Evolutionary conservation across 371 early-diverging fungal species (phyloP), one percentile per base, ranked within the genome.

Genomic region (Batkoa obscura): DNA sequence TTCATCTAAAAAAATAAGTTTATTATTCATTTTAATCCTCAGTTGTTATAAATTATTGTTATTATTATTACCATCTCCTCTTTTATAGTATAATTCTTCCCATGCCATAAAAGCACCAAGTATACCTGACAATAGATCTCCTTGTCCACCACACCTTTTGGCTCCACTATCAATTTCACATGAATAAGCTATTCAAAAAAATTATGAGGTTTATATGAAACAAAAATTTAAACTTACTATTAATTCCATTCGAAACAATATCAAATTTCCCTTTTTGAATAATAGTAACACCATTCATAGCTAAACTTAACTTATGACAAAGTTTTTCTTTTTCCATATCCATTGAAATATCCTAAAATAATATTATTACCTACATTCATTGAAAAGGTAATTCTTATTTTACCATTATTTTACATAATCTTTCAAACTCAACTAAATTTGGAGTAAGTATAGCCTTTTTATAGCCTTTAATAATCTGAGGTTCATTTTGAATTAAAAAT

Each of bases 61-160:
- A 23, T 23, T 23, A 23, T 23, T 23, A 23, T 23, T 23, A 23
- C 23, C 23, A 23, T 23, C 23, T 23, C 23, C 23, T 23, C 23
- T 23, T 23, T 23, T 23, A 23, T 23, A 23, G 59, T 83, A 83
- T 3, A 65, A 68, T 35, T 74, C 71, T 15, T 80, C 80, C 94
- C 94, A 96, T 0, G 87, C 87, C 42, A 94, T 53, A 49, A 94
- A 92, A 9, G 94, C 75, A 2, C 86, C 89, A 32, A 93, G 60
- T 8, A 81, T 62, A 1, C 99, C 99, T 13, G 86, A 72, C 30
- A 98, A 70, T n/a, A 99, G 71, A 67, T 99, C 99, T 12, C 99
- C 99, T 66, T 95, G 98, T 4, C 99, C 98, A 12, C 98, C 97
- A 62, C 91, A 90, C n/a, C 99, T 73, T 58, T 93, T 83, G 35